Conservation (phyloP, 2,329 filamentous ascomycete species). For the Hypoxylon sp. region DNA sequence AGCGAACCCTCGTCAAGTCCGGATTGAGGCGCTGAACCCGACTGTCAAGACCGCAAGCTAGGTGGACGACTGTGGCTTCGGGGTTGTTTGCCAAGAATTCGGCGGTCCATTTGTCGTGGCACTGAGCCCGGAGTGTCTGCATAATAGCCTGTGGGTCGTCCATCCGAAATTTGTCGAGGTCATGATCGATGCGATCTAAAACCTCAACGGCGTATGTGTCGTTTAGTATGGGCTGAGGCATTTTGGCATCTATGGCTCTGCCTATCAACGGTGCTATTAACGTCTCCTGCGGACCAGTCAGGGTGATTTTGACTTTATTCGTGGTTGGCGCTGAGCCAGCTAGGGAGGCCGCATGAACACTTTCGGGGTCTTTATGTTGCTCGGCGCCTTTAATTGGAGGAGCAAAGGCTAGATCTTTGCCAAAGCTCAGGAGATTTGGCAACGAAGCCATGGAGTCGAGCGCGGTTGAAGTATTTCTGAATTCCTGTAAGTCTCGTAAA, state of each 20-base stretch:
- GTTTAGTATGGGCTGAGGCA: conserved; percentile 44
- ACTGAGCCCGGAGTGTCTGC: conserved; percentile 36
- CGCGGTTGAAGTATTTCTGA: neutral
- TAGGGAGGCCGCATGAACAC: neutral
- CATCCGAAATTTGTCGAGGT: conserved; percentile 44
- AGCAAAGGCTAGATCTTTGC: neutral
- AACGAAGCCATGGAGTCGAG: neutral
- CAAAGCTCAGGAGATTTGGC: neutral
- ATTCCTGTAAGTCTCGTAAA: neutral
- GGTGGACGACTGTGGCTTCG: conserved; percentile 51
- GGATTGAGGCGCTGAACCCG: conserved; percentile 50
- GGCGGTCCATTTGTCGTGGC: conserved; percentile 49
- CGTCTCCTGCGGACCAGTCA: conserved; percentile 48
- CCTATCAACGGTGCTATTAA: conserved; percentile 48
- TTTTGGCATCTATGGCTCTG: conserved; percentile 46
- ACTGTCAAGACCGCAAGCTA: conserved; percentile 55
- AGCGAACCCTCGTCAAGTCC: conserved; percentile 46
- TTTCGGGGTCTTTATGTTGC: neutral
- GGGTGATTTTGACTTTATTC: conserved; percentile 39
- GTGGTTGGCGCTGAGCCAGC: neutral
- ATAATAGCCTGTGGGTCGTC: conserved; percentile 34
- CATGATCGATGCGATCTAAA: conserved; percentile 47
- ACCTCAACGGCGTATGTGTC: conserved; percentile 43
- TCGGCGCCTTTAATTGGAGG: neutral
- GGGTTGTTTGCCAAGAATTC: conserved; percentile 49